A percentile compares a stretch with the other conserved stretches of the same genome.
Conservation (phyloP, 352 stramenopile species). For the Pythium coloratum region DNA sequence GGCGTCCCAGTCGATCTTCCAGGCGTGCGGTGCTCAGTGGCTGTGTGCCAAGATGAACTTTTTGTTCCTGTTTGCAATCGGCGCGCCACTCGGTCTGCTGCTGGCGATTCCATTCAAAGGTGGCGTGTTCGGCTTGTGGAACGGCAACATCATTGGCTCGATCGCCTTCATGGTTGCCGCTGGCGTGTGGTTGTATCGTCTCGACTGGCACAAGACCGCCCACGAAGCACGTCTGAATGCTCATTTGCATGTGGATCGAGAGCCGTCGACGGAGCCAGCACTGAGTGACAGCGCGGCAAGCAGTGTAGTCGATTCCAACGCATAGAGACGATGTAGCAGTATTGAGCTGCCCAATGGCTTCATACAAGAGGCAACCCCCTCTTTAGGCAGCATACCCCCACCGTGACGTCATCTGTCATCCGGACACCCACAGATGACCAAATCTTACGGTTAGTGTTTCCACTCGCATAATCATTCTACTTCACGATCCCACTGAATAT, state of each 20-base stretch:
- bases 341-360: too few species aligned
- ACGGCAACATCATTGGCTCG: slow-evolving; percentile 48
- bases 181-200: slow-evolving; percentile 41
- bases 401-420: too few species aligned
- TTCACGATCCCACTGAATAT: too few species aligned
- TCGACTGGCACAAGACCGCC: slow-evolving; percentile 57
- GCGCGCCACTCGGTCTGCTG: slow-evolving; percentile 45
- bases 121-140: slow-evolving; percentile 60
- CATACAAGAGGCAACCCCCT: too few species aligned
- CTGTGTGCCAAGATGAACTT: slow-evolving; percentile 62
- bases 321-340: neutral
- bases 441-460: too few species aligned
- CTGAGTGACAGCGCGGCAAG: neutral
- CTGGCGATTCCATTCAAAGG: slow-evolving; percentile 43
- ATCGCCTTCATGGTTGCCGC: slow-evolving; percentile 41
- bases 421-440: too few species aligned
- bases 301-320: neutral
- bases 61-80: slow-evolving; percentile 47
- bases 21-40: slow-evolving; percentile 50
- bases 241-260: slow-evolving; percentile 31
- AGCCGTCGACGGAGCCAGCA: slow-evolving; percentile 10
- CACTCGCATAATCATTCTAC: too few species aligned
- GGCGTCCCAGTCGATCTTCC: slow-evolving; percentile 44
- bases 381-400: too few species aligned
- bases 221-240: slow-evolving; percentile 49